These are phyloP conservation scores for Vachellia pachyceras DNA, from an alignment of 306 rosid genomes.

Conservation along the genomic window DNA sequence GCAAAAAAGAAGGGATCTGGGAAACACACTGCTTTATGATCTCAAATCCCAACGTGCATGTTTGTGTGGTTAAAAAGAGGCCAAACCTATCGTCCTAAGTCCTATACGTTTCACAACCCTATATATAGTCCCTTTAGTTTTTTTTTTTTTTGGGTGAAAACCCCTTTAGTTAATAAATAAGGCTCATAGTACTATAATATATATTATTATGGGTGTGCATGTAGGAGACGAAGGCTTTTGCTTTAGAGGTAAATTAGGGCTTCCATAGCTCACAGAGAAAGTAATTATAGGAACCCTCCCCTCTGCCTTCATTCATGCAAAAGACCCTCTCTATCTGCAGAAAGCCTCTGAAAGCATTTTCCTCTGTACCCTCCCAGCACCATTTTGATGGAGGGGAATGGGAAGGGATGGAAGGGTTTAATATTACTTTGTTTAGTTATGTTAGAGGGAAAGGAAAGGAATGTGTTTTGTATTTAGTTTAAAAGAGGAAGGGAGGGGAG, in stretches of 20 bases:
- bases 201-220: background rate
- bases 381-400: too few relatives aligned
- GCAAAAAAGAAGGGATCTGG: too few relatives aligned
- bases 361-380: constrained; percentile 40
- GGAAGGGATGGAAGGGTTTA: too few relatives aligned
- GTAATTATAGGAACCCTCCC: constrained; percentile 20
- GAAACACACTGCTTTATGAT: constrained; percentile 44
- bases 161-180: background rate
- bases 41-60: constrained; percentile 60
- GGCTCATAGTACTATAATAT: background rate
- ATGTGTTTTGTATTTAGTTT: too few relatives aligned
- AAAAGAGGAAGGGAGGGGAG: too few relatives aligned
- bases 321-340: constrained; percentile 25
- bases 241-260: constrained; percentile 11
- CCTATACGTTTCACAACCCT: constrained; percentile 27
- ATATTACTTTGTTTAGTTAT: too few relatives aligned
- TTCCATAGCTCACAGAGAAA: background rate
- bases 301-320: constrained; percentile 38
- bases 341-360: constrained; percentile 44
- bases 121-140: too few relatives aligned
- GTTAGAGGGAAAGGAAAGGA: too few relatives aligned
- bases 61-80: constrained; percentile 47
- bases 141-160: too few relatives aligned
- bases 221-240: background rate
- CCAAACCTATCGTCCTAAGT: constrained; percentile 42